Conservation (phyloP, 768 basidiomycete genomes). For the Rhizopogon vesiculosus region DNA sequence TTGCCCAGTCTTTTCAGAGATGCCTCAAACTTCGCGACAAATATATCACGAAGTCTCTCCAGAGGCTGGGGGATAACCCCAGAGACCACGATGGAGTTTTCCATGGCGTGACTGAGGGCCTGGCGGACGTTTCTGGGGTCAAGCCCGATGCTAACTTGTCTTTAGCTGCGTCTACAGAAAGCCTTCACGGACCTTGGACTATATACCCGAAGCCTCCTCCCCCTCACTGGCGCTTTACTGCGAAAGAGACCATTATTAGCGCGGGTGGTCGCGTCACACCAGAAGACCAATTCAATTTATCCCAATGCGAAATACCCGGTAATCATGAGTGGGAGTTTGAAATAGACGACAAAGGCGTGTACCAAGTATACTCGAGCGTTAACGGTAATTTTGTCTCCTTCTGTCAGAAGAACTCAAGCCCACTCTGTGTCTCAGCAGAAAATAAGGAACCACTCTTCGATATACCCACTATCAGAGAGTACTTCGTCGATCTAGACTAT, state of each 20-base stretch:
- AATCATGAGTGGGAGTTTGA: slow-evolving; percentile 58
- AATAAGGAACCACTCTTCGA: slow-evolving; percentile 61
- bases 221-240: slow-evolving; percentile 92
- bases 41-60: slow-evolving; percentile 84
- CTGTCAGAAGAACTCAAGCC: neutral
- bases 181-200: slow-evolving; percentile 62
- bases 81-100: slow-evolving; percentile 84
- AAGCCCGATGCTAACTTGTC: slow-evolving; percentile 52
- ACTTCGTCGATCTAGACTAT: slow-evolving; percentile 94
- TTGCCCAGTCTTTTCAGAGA: slow-evolving; percentile 71
- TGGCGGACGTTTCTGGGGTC: slow-evolving; percentile 62
- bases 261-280: slow-evolving; percentile 26
- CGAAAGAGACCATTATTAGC: slow-evolving; percentile 42
- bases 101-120: slow-evolving; percentile 56
- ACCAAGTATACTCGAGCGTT: slow-evolving; percentile 63
- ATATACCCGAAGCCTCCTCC: slow-evolving; percentile 93
- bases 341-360: slow-evolving; percentile 88
- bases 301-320: slow-evolving; percentile 71
- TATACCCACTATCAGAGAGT: slow-evolving; percentile 86
- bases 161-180: slow-evolving; percentile 17
- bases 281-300: slow-evolving; percentile 55
- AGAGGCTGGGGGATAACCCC: slow-evolving; percentile 94
- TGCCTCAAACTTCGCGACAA: slow-evolving; percentile 94
- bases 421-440: slow-evolving; percentile 10
- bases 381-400: slow-evolving; percentile 1